Conservation (phyloP, 208 protist species). For the Acanthamoeba castellanii region DNA sequence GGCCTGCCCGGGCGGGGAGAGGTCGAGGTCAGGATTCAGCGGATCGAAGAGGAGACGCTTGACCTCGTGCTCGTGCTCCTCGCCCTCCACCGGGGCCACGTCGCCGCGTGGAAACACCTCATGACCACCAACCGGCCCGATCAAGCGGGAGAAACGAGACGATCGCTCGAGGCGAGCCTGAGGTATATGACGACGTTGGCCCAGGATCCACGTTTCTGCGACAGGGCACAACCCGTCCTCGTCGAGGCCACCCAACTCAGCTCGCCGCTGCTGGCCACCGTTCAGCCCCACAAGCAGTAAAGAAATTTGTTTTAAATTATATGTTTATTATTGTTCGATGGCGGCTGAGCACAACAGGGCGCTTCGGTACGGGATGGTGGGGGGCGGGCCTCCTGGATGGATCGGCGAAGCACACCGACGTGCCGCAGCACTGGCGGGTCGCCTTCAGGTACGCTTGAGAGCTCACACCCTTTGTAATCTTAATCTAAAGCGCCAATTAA, state of each 20-base stretch:
- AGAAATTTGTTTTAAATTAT: too few relatives aligned
- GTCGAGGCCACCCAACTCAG: background rate
- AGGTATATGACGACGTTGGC: too few relatives aligned
- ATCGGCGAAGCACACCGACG: background rate
- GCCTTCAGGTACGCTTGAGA: background rate
- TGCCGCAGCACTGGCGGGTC: background rate
- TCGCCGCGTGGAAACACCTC: background rate
- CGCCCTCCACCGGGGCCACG: background rate
- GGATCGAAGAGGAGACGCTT: background rate
- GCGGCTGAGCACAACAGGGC: background rate
- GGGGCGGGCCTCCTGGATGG: constrained; percentile 1
- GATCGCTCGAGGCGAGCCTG: background rate
- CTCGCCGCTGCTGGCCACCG: background rate
- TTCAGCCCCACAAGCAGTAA: too few relatives aligned
- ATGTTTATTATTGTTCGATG: too few relatives aligned
- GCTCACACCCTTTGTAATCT: background rate
- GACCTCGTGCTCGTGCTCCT: background rate
- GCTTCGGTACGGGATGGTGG: constrained; percentile 4
- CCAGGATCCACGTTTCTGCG: background rate
- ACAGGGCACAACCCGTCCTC: background rate
- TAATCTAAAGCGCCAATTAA: background rate
- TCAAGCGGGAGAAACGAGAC: background rate
- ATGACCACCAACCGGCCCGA: too few relatives aligned
- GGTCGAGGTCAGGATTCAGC: background rate
- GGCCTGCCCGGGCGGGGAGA: too few relatives aligned